Conservation (phyloP, 176 grass and related monocot species). For the Dendrocalamus sinicus region DNA sequence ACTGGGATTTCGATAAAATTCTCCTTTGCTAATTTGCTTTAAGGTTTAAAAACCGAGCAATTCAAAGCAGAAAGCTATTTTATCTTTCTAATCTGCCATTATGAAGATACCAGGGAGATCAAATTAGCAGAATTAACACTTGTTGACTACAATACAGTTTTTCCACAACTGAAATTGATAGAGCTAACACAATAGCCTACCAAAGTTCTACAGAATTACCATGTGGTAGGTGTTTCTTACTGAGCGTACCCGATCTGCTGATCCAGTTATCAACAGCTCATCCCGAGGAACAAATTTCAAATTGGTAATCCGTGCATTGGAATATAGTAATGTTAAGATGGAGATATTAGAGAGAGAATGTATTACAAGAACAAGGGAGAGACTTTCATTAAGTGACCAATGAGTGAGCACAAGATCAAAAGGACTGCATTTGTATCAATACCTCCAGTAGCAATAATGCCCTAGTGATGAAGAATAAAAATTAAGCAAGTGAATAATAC, state of each 20-base stretch:
- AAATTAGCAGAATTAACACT: no score
- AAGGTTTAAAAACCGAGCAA: no score
- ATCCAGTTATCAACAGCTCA: background rate
- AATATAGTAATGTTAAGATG: conserved; percentile 26
- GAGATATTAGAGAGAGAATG: background rate
- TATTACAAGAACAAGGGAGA: conserved; percentile 16
- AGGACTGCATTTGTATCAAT: conserved; percentile 89
- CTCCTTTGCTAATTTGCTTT: background rate
- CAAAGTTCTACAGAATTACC: no score
- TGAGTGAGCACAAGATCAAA: conserved; percentile 75
- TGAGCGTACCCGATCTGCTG: background rate
- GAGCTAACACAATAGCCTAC: no score
- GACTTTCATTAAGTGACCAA: conserved; percentile 94
- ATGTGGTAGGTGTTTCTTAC: no score
- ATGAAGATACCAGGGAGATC: no score
- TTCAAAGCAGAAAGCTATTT: no score
- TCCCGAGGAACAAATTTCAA: no score
- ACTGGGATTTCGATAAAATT: no score
- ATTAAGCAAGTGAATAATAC: conserved; percentile 33
- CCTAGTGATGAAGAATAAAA: conserved; percentile 56
- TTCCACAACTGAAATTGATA: no score
- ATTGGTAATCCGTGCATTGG: background rate
- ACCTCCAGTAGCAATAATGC: conserved; percentile 84
- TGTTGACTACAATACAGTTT: no score
- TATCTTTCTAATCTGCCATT: no score